Evolutionary conservation across 225 moss, liverwort and hornwort genomes (phyloP).

Genomic region (Physcomitrium patens): DNA sequence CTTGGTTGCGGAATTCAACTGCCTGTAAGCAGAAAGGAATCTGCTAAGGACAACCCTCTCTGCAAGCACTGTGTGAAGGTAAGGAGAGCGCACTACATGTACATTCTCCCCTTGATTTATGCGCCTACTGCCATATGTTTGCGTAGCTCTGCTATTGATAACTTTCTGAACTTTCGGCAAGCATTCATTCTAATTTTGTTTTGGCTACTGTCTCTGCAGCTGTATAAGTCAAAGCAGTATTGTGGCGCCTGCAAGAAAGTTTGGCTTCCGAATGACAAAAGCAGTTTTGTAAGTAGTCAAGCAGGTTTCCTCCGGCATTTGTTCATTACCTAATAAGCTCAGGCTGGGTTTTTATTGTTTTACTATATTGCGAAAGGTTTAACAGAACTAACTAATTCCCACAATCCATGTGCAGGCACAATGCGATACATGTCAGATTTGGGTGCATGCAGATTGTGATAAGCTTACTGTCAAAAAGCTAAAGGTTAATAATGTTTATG

Average conservation of each 20-base stretch:
- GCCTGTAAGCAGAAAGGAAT: constrained; percentile 70
- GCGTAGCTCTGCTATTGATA: constrained; percentile 25
- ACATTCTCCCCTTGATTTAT: constrained; percentile 20
- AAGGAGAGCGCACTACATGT: constrained; percentile 20
- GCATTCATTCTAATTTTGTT: constrained; percentile 23
- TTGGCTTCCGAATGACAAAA: constrained; percentile 99
- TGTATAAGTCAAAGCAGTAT: constrained; percentile 96
- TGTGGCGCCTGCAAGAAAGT: constrained; percentile 99
- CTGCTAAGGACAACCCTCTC: constrained; percentile 68
- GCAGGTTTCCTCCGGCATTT: constrained; percentile 4
- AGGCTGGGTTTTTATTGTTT: constrained; percentile 4
- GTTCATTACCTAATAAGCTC: constrained; percentile 10
- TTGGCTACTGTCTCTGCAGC: constrained; percentile 47
- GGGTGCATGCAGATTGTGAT: constrained; percentile 99
- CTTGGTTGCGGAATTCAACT: constrained; percentile 90
- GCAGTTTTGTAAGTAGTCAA: constrained; percentile 81
- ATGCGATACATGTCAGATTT: constrained; percentile 92
- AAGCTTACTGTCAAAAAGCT: constrained; percentile 85
- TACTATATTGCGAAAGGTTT: constrained; percentile 17
- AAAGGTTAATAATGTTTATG: constrained; percentile 58
- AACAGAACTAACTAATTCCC: constrained; percentile 25
- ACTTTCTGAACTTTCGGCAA: constrained; percentile 32
- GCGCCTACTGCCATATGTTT: neutral
- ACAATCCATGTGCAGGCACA: constrained; percentile 65
- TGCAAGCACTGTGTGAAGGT: constrained; percentile 99